A percentile compares a stretch with the other conserved stretches of the same genome.
These are phyloP conservation scores for Suillus bovinus DNA, from an alignment of 768 basidiomycete genomes.

Conservation along the genomic window DNA sequence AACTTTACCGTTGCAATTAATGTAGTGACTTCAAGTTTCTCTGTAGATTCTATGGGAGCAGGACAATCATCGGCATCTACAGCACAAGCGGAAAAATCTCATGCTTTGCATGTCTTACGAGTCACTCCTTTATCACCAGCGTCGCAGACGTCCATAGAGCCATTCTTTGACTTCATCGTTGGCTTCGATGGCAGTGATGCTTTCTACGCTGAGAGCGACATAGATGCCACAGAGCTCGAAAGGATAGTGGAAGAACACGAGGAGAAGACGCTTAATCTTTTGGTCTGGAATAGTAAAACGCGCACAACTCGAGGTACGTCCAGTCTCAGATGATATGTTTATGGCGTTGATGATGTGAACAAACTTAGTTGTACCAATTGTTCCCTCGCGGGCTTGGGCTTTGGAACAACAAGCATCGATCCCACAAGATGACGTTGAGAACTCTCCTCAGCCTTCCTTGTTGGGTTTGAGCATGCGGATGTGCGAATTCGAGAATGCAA, in stretches of 20 bases:
- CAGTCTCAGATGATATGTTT: not conserved
- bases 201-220: slow-evolving; percentile 43
- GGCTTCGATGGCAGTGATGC: slow-evolving; percentile 77
- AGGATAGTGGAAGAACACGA: slow-evolving; percentile 83
- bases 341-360: not conserved
- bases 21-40: slow-evolving; percentile 42
- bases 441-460: slow-evolving; percentile 75
- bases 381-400: slow-evolving; percentile 86
- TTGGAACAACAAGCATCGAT: slow-evolving; percentile 40
- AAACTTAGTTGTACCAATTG: slow-evolving; percentile 71
- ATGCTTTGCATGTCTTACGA: slow-evolving; percentile 83
- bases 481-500: slow-evolving; percentile 84
- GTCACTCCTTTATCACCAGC: slow-evolving; percentile 91
- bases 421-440: slow-evolving; percentile 40
- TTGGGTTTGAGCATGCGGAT: slow-evolving; percentile 92
- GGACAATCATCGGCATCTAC: slow-evolving; percentile 57
- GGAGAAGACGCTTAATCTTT: slow-evolving; percentile 62
- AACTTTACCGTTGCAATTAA: slow-evolving; percentile 26
- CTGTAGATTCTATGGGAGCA: slow-evolving; percentile 58
- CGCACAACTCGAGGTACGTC: slow-evolving; percentile 65
- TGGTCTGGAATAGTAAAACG: slow-evolving; percentile 85
- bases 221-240: slow-evolving; percentile 74
- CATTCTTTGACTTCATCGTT: slow-evolving; percentile 96
- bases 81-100: slow-evolving; percentile 34
- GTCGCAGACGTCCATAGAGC: slow-evolving; percentile 78